Percentiles rank a stretch among this genome's conserved stretches.
These are phyloP conservation scores for Ogataea ganodermae DNA, from an alignment of 805 yeast genomes.

Conservation along the genomic window DNA sequence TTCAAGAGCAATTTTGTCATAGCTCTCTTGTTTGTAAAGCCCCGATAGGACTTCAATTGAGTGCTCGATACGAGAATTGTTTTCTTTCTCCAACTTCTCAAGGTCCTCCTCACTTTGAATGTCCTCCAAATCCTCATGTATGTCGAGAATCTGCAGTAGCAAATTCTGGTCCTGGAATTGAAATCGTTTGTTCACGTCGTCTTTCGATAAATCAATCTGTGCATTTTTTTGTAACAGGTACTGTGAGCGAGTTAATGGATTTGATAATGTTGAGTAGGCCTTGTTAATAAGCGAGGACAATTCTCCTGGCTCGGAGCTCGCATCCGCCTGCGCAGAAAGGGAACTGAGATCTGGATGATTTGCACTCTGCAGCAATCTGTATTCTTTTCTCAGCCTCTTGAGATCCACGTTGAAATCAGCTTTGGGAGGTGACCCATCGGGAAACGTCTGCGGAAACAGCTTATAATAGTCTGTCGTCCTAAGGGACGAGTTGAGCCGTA, in stretches of 20 bases:
- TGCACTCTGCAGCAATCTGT: constrained; percentile 66
- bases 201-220: constrained; percentile 59
- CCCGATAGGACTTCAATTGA: constrained; percentile 47
- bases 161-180: constrained; percentile 49
- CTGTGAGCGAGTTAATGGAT: constrained; percentile 73
- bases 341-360: constrained; percentile 74
- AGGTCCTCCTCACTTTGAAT: constrained; percentile 62
- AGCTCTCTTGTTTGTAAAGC: constrained; percentile 49
- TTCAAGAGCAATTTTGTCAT: constrained; percentile 60
- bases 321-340: constrained; percentile 13
- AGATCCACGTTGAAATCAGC: constrained; percentile 61
- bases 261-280: constrained; percentile 71
- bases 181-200: constrained; percentile 47
- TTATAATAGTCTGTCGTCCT: constrained; percentile 46
- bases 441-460: constrained; percentile 76
- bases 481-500: constrained; percentile 4
- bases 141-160: constrained; percentile 76
- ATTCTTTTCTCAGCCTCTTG: constrained; percentile 67
- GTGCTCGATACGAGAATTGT: constrained; percentile 53
- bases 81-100: constrained; percentile 51
- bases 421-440: constrained; percentile 61
- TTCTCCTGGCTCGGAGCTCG: constrained; percentile 29
- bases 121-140: constrained; percentile 79
- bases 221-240: constrained; percentile 48
- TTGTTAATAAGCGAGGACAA: constrained; percentile 62